phyloP scores from a whole-genome alignment of 2,329 filamentous ascomycete species.

The Davidsoniella virescens region DNA sequence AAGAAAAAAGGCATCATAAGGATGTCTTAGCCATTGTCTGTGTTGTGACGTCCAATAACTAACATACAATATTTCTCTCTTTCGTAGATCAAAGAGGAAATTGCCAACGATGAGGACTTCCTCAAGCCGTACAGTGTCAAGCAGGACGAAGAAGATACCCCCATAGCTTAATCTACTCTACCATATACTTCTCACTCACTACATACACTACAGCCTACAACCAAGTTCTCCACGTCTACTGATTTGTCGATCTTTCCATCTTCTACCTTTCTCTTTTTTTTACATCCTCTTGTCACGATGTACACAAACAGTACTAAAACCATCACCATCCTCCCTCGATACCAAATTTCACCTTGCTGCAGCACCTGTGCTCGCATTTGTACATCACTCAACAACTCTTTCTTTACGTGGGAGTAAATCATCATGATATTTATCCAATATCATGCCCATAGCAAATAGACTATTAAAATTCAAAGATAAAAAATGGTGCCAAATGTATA shows the following conservation, averaged over 20 bases:
- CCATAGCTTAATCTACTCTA: background rate
- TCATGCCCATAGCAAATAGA: background rate
- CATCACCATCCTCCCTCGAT: background rate
- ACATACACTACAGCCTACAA: background rate
- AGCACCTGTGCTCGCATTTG: background rate
- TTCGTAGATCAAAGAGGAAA: slow-evolving; percentile 74
- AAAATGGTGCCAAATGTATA: no score
- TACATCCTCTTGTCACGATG: background rate
- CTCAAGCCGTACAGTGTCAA: slow-evolving; percentile 54
- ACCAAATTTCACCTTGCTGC: background rate
- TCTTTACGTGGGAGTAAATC: no score
- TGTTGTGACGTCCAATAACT: background rate
- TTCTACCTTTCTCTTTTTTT: background rate
- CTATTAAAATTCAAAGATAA: background rate
- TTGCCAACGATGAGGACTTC: slow-evolving; percentile 70
- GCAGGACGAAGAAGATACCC: slow-evolving; percentile 23
- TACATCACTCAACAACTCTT: background rate
- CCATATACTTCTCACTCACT: background rate
- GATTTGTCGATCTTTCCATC: background rate
- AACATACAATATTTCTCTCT: background rate
- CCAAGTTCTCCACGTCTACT: background rate
- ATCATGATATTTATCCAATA: no score
- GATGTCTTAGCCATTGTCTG: background rate
- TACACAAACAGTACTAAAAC: no score
- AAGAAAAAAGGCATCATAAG: background rate